Evolutionary conservation across 164 flowering plant species (phyloP).

Genomic region (Magnolia officinalis): DNA sequence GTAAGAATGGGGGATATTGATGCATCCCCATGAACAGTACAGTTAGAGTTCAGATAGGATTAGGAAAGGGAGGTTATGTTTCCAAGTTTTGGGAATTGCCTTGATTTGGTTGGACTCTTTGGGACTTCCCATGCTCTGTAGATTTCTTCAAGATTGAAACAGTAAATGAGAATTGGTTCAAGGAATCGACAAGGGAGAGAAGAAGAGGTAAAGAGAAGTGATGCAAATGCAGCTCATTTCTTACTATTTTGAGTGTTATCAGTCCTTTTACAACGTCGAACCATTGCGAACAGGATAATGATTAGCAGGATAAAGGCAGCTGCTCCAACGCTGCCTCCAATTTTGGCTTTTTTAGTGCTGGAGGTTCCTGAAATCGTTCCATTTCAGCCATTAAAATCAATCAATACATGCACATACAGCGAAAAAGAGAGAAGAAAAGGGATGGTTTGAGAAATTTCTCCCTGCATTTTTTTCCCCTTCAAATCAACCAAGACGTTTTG

Average conservation of each 20-base stretch:
- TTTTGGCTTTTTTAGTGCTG: constrained; percentile 24
- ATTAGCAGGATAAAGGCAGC: constrained; percentile 29
- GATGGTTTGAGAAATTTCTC: background rate
- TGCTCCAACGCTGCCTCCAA: constrained; percentile 36
- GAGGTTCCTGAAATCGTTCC: constrained; percentile 25
- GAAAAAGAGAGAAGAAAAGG: background rate
- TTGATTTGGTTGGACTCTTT: too few relatives aligned
- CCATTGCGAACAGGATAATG: constrained; percentile 5
- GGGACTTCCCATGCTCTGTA: too few relatives aligned
- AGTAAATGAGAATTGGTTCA: too few relatives aligned
- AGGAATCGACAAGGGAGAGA: too few relatives aligned
- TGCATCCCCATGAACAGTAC: too few relatives aligned
- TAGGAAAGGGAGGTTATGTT: too few relatives aligned
- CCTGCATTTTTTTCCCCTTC: background rate
- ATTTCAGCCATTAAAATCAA: background rate
- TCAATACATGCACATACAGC: background rate
- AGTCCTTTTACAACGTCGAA: background rate
- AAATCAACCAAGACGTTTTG: too few relatives aligned
- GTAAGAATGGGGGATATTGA: too few relatives aligned
- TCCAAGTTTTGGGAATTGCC: too few relatives aligned
- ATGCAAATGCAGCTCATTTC: background rate
- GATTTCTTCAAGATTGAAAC: too few relatives aligned
- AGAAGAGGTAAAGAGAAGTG: too few relatives aligned
- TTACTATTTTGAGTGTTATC: background rate
- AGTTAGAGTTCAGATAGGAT: too few relatives aligned